phyloP scores from a whole-genome alignment of 495 filamentous ascomycete genomes.

The Poronia punctata region DNA sequence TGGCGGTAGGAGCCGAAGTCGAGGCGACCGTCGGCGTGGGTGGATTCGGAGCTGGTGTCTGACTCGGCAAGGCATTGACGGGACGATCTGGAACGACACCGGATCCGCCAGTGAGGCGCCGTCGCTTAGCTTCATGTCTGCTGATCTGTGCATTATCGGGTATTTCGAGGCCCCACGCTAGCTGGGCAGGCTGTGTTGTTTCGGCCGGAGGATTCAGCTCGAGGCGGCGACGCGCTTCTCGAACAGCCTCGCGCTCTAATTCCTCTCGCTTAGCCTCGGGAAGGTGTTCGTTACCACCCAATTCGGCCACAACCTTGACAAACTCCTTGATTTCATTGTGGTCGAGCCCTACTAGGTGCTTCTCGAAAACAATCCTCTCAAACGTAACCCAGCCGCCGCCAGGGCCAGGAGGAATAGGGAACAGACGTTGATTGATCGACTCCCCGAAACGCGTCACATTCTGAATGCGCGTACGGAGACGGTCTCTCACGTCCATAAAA shows the following conservation, averaged over 20 bases:
- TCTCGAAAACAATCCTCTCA: constrained; percentile 43
- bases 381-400: constrained; percentile 53
- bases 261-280: constrained; percentile 19
- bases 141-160: constrained; percentile 28
- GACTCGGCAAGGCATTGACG: constrained; percentile 3
- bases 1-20: constrained; percentile 5
- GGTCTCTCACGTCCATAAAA: constrained; percentile 48
- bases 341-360: constrained; percentile 39
- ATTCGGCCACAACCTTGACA: constrained; percentile 43
- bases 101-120: constrained; percentile 16
- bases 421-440: constrained; percentile 29
- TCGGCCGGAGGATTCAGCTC: constrained; percentile 29
- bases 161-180: constrained; percentile 38
- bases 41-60: constrained; percentile 9
- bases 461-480: constrained; percentile 46
- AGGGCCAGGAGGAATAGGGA: constrained; percentile 42
- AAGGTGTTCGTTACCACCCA: constrained; percentile 7
- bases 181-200: constrained; percentile 22
- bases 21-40: neutral
- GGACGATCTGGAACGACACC: constrained; percentile 13
- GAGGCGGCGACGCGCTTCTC: constrained; percentile 31
- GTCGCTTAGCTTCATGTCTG: constrained; percentile 32
- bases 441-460: constrained; percentile 30
- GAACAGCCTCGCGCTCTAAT: constrained; percentile 27
- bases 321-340: constrained; percentile 48